phyloP scores from a whole-genome alignment of 306 rosid genomes.

The Vigna radiata region DNA sequence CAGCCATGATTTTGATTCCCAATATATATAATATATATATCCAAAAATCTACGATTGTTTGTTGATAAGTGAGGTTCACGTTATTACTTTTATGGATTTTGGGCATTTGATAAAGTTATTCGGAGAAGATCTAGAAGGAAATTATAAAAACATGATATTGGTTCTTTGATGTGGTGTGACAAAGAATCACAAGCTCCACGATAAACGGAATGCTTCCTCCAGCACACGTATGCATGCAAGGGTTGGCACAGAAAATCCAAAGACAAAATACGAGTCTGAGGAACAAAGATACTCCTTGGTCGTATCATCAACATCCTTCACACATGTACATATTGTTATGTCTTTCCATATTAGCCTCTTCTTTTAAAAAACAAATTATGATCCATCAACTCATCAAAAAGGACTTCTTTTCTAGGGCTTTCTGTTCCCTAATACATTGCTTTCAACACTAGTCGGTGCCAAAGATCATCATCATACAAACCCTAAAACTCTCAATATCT shows the following conservation, averaged over 20 bases:
- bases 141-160: conserved; percentile 34
- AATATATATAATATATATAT: conserved; percentile 17
- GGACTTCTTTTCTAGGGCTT: conserved; percentile 1
- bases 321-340: not conserved
- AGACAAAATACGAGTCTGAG: conserved; percentile 19
- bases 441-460: not conserved
- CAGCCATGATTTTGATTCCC: conserved; percentile 43
- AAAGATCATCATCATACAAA: not conserved
- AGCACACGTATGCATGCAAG: not conserved
- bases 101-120: conserved; percentile 40
- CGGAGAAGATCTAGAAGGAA: conserved; percentile 33
- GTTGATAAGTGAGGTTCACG: conserved; percentile 28
- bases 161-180: conserved; percentile 36
- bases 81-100: conserved; percentile 27
- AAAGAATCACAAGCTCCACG: conserved; percentile 35
- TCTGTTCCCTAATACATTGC: not conserved
- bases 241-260: conserved; percentile 48
- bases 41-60: conserved; percentile 17
- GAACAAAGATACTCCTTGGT: conserved; percentile 4
- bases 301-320: conserved; percentile 14
- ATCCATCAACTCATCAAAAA: conserved; percentile 13
- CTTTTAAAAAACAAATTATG: conserved; percentile 39
- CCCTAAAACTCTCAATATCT: too few relatives aligned
- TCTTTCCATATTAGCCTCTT: conserved; percentile 54
- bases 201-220: conserved; percentile 42